A percentile compares a stretch with the other conserved stretches of the same genome.
These are phyloP conservation scores for Xylariomycetidae sp. DNA, from an alignment of 2,329 filamentous ascomycete species.

Conservation along the genomic window DNA sequence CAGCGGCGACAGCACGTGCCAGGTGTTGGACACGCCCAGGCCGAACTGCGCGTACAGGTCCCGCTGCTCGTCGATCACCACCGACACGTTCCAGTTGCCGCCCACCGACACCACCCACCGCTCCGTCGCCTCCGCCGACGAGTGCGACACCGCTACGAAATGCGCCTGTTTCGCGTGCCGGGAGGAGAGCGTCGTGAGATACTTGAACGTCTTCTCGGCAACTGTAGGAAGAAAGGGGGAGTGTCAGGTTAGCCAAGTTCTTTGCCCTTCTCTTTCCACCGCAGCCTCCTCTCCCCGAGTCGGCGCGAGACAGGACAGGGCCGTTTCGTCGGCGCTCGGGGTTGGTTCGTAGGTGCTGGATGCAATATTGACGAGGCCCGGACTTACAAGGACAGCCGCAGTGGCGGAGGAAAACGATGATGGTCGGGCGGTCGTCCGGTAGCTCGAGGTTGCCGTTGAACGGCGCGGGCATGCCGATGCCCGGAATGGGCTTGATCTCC, in stretches of 20 bases:
- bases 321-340: no score
- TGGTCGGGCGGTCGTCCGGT: constrained; percentile 47
- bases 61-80: constrained; percentile 56
- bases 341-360: no score
- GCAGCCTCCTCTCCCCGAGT: no score
- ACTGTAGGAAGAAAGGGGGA: constrained; percentile 35
- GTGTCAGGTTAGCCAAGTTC: constrained; percentile 7
- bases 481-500: constrained; percentile 40
- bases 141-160: constrained; percentile 60
- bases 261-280: no score
- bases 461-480: constrained; percentile 51
- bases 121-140: constrained; percentile 44
- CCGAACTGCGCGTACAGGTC: constrained; percentile 61
- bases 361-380: no score
- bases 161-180: constrained; percentile 42
- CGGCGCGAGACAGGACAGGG: no score
- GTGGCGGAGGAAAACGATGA: constrained; percentile 65
- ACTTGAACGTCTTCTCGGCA: constrained; percentile 60
- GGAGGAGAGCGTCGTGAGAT: constrained; percentile 45
- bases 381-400: constrained; percentile 69
- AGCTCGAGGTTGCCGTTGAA: constrained; percentile 44
- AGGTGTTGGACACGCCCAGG: constrained; percentile 52
- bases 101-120: constrained; percentile 51
- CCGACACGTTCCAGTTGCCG: constrained; percentile 49
- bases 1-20: constrained; percentile 56